Percentiles rank a stretch among this genome's conserved stretches.
phyloP scores from a whole-genome alignment of 192 early-diverging fungal genomes.

The Umbelopsis ramanniana region DNA sequence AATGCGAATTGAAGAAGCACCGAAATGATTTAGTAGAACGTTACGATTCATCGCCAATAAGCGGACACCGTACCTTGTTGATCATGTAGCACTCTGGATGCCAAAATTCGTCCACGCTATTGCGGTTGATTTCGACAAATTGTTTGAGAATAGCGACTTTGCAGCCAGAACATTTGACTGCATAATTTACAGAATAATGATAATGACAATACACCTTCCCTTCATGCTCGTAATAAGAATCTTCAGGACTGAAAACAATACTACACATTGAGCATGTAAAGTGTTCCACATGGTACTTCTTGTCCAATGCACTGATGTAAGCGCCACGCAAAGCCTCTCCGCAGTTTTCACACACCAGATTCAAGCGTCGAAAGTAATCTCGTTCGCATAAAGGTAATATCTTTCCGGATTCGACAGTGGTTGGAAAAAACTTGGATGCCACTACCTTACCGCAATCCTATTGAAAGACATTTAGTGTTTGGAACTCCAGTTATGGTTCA shows the following conservation, averaged over 20 bases:
- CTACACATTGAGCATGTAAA: constrained; percentile 94
- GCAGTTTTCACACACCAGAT: constrained; percentile 86
- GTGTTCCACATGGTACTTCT: constrained; percentile 98
- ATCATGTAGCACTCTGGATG: constrained; percentile 99
- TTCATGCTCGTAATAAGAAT: constrained; percentile 96
- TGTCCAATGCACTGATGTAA: constrained; percentile 89
- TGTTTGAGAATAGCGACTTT: constrained; percentile 93
- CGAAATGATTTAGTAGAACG: background rate
- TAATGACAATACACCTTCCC: constrained; percentile 91
- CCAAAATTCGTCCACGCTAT: constrained; percentile 85
- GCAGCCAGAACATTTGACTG: constrained; percentile 95
- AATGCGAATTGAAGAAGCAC: background rate
- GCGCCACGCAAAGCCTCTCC: constrained; percentile 85
- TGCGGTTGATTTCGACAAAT: constrained; percentile 92
- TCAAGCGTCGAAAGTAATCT: constrained; percentile 86
- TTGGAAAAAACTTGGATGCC: constrained; percentile 86
- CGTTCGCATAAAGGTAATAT: constrained; percentile 79
- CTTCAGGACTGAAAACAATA: constrained; percentile 91
- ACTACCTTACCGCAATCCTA: constrained; percentile 81
- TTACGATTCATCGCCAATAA: too few species aligned
- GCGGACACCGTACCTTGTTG: constrained; percentile 71
- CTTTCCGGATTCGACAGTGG: constrained; percentile 58
- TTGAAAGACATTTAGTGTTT: too few species aligned
- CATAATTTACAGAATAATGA: constrained; percentile 91
- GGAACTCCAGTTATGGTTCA: too few species aligned